Evolutionary conservation across 768 basidiomycete genomes (phyloP).

Genomic region (Macrolepiota albuminosa): DNA sequence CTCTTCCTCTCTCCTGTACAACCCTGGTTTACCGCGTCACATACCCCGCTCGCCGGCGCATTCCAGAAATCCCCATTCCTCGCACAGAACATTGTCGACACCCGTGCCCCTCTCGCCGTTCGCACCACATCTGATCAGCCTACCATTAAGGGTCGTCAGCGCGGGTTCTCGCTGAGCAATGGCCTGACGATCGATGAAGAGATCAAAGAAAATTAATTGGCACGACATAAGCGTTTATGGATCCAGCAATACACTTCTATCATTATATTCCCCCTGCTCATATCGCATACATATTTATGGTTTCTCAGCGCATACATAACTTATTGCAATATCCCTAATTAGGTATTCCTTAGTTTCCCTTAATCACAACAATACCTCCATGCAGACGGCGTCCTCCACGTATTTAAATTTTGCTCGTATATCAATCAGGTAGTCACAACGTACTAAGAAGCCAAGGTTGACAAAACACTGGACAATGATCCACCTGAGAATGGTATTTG

Average conservation of each 20-base stretch:
- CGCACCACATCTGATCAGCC: slow-evolving; percentile 4
- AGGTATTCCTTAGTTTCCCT: neutral
- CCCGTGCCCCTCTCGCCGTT: slow-evolving; percentile 1
- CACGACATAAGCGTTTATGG: neutral
- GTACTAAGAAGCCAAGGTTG: no score
- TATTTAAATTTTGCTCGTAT: neutral
- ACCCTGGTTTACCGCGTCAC: slow-evolving; percentile 5
- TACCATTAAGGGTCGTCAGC: slow-evolving; percentile 21
- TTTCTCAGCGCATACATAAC: neutral
- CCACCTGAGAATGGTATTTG: no score
- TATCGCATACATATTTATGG: slow-evolving; percentile 8
- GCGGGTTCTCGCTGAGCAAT: slow-evolving; percentile 26
- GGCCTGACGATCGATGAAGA: slow-evolving; percentile 34
- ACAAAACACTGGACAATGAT: no score
- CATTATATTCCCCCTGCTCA: neutral
- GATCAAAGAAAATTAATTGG: slow-evolving; percentile 34
- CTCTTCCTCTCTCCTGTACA: slow-evolving; percentile 14
- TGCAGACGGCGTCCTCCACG: neutral
- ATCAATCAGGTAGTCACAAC: neutral
- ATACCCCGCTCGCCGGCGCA: slow-evolving; percentile 7
- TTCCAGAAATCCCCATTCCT: slow-evolving; percentile 1
- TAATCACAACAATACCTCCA: neutral
- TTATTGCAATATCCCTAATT: slow-evolving; percentile 1
- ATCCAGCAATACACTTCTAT: slow-evolving; percentile 2
- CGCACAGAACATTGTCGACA: neutral